Evolutionary conservation across 495 filamentous ascomycete genomes (phyloP).

Genomic region (Neurospora cerealis): DNA sequence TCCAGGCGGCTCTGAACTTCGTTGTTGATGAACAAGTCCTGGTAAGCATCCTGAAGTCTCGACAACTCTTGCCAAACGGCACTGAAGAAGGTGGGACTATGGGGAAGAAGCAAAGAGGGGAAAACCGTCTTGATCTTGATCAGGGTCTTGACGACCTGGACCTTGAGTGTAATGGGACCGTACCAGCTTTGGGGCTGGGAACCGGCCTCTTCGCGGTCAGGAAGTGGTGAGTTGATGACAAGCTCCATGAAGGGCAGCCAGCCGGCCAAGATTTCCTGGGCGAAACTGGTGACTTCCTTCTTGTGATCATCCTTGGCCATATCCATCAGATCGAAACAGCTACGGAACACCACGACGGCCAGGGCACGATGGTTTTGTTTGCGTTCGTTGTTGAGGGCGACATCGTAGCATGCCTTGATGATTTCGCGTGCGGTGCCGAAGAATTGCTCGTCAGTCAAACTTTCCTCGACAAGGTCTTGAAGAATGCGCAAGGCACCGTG

Average conservation of each 20-base stretch:
- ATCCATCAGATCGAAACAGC: constrained; percentile 89
- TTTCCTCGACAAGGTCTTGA: constrained; percentile 84
- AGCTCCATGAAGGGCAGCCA: constrained; percentile 85
- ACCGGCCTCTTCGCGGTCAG: constrained; percentile 34
- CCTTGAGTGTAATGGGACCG: constrained; percentile 73
- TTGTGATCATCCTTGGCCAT: constrained; percentile 90
- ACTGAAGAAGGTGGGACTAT: constrained; percentile 69
- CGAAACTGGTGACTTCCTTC: constrained; percentile 73
- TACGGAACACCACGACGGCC: constrained; percentile 78
- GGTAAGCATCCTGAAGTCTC: constrained; percentile 58
- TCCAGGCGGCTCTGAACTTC: constrained; percentile 80
- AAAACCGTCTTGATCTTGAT: constrained; percentile 85
- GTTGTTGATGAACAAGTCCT: constrained; percentile 71
- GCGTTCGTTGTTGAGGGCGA: constrained; percentile 63
- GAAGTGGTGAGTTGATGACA: constrained; percentile 60
- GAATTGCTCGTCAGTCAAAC: constrained; percentile 88
- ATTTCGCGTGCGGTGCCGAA: constrained; percentile 77
- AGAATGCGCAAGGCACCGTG: constrained; percentile 84
- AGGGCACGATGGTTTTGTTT: constrained; percentile 68
- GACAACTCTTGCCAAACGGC: constrained; percentile 80
- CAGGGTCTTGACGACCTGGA: constrained; percentile 85
- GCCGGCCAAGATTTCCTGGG: constrained; percentile 65
- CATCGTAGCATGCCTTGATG: constrained; percentile 69
- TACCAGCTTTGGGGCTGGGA: constrained; percentile 49
- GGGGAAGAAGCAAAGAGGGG: constrained; percentile 64